Evolutionary conservation across 169 alveolate genomes (phyloP).

Genomic region (Plasmodium blacklocki): DNA sequence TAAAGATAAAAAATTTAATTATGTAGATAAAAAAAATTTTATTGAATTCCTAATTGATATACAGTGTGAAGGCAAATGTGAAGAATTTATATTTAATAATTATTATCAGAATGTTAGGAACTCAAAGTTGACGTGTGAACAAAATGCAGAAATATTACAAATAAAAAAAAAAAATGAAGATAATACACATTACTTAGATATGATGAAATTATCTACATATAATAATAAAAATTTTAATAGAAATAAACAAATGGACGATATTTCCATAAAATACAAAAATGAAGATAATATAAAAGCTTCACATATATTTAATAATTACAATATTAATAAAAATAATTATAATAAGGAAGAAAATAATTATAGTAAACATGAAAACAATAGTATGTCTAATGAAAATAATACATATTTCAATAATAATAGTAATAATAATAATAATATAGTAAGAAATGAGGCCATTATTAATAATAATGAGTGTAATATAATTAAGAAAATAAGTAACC

Average conservation of each 20-base stretch:
- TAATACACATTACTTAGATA: too few relatives aligned
- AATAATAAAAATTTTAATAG: too few relatives aligned
- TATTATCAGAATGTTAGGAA: too few relatives aligned
- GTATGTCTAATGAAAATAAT: neutral
- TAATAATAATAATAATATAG: neutral
- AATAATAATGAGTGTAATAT: conserved; percentile 32
- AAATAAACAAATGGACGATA: too few relatives aligned
- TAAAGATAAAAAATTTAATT: conserved; percentile 38
- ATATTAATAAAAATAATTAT: neutral
- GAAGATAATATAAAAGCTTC: neutral
- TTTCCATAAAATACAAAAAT: neutral
- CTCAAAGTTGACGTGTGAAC: too few relatives aligned
- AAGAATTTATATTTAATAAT: conserved; percentile 41
- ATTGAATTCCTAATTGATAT: conserved; percentile 66
- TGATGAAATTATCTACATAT: too few relatives aligned
- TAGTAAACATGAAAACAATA: neutral
- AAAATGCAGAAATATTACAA: too few relatives aligned
- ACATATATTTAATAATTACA: neutral
- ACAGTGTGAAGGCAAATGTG: conserved; percentile 74
- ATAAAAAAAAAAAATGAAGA: too few relatives aligned
- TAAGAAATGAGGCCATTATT: neutral
- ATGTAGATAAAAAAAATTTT: conserved; percentile 58
- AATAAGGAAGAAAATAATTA: neutral
- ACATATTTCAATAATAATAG: neutral
- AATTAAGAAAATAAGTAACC: conserved; percentile 30